Evolutionary conservation across 345 rosid species (phyloP).

Genomic region (Balakata baccata): DNA sequence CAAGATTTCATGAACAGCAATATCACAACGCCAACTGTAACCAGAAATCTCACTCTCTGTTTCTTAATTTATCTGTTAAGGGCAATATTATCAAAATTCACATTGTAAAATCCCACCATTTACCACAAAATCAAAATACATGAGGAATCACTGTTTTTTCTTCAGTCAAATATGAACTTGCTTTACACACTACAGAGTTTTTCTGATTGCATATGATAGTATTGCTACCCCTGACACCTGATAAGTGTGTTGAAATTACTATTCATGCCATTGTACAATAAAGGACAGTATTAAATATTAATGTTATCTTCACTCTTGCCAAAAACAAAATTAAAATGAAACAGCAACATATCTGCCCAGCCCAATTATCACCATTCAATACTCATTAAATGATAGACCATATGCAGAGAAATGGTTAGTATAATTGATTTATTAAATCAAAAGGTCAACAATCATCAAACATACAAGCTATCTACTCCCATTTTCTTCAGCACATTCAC

Average conservation of each 20-base stretch:
- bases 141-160: not conserved
- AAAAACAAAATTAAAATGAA: not conserved
- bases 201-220: not conserved
- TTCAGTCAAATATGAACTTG: too few species aligned
- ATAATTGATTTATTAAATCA: not conserved
- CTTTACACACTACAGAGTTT: not conserved
- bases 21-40: not conserved
- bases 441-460: not conserved
- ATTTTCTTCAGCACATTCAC: not conserved
- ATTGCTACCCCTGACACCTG: not conserved
- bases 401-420: not conserved
- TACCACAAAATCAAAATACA: not conserved
- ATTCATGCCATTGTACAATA: not conserved
- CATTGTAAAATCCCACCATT: not conserved
- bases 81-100: not conserved
- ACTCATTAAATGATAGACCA: not conserved
- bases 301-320: not conserved
- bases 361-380: not conserved
- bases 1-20: not conserved
- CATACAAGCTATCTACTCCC: not conserved
- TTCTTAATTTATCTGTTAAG: not conserved
- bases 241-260: not conserved
- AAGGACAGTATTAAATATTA: too few species aligned
- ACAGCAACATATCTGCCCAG: not conserved
- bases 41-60: conserved; percentile 2